phyloP scores from a whole-genome alignment of 371 early-diverging fungal genomes.

The Rhizomucor pusillus region DNA sequence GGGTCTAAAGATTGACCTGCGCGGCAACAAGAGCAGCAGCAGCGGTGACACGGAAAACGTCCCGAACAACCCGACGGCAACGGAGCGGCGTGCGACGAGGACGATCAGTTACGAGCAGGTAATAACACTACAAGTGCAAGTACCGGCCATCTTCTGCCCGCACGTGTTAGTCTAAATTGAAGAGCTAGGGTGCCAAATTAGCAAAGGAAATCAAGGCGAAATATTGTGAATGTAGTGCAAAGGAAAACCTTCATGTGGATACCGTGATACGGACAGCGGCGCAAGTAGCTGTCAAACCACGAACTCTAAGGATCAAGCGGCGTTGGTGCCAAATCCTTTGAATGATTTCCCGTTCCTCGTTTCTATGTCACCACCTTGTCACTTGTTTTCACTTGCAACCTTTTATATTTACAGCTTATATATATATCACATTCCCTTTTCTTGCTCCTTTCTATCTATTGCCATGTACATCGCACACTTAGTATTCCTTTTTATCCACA shows the following conservation, averaged over 20 bases:
- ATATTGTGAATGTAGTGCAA: constrained; percentile 85
- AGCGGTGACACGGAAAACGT: constrained; percentile 1
- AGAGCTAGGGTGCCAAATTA: constrained; percentile 67
- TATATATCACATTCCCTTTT: too few species aligned
- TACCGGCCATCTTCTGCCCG: too few species aligned
- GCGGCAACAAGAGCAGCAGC: constrained; percentile 15
- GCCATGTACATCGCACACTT: neutral
- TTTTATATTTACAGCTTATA: too few species aligned
- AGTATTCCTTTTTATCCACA: neutral
- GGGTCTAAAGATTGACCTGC: constrained; percentile 67
- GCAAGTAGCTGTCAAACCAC: constrained; percentile 25
- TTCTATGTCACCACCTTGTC: too few species aligned
- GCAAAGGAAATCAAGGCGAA: constrained; percentile 75
- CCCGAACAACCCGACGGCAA: too few species aligned
- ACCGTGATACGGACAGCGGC: constrained; percentile 62
- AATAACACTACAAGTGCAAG: neutral
- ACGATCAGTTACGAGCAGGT: constrained; percentile 28
- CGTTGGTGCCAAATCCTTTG: too few species aligned
- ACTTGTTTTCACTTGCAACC: too few species aligned
- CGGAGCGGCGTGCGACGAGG: neutral
- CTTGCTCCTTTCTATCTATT: too few species aligned
- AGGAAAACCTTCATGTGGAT: constrained; percentile 76
- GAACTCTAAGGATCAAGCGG: too few species aligned
- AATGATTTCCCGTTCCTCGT: too few species aligned
- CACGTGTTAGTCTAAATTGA: too few species aligned